Evolutionary conservation across 805 yeast species (phyloP).

Genomic region (Saccharomycopsis vini): DNA sequence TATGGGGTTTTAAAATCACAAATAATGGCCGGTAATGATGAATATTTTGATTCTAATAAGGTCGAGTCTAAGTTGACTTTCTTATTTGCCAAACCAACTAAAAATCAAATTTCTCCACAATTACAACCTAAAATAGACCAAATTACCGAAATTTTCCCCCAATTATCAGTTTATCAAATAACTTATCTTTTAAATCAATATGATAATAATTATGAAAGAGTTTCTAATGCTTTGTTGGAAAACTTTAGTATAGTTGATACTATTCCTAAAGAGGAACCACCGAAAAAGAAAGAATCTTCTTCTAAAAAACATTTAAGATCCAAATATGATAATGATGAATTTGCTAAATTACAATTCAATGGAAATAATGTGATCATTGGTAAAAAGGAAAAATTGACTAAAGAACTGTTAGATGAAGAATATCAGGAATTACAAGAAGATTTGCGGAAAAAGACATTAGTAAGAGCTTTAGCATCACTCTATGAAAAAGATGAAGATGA

Average conservation of each 20-base stretch:
- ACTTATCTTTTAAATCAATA: slow-evolving; percentile 39
- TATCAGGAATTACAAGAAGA: slow-evolving; percentile 19
- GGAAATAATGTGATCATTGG: slow-evolving; percentile 27
- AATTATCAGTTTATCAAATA: slow-evolving; percentile 39
- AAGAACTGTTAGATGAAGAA: not conserved
- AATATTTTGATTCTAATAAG: slow-evolving; percentile 23
- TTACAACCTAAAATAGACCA: slow-evolving; percentile 30
- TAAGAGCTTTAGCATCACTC: slow-evolving; percentile 51
- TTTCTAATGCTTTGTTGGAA: slow-evolving; percentile 55
- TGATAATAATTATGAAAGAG: slow-evolving; percentile 44
- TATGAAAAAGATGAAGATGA: slow-evolving; percentile 80
- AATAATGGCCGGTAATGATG: slow-evolving; percentile 35
- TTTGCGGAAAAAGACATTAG: slow-evolving; percentile 47
- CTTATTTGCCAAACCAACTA: slow-evolving; percentile 24
- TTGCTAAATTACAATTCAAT: slow-evolving; percentile 25
- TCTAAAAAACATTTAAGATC: slow-evolving; percentile 19
- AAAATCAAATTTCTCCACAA: not conserved
- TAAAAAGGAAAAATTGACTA: slow-evolving; percentile 24
- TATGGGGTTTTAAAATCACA: slow-evolving; percentile 44
- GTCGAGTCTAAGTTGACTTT: slow-evolving; percentile 50
- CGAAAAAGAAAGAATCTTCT: slow-evolving; percentile 15
- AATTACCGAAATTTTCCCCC: slow-evolving; percentile 58
- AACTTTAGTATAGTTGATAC: slow-evolving; percentile 38
- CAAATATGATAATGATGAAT: slow-evolving; percentile 27
- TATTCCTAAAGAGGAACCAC: slow-evolving; percentile 24